Conservation (phyloP, 2,329 filamentous ascomycete genomes). For the Basipetospora chlamydospora region DNA sequence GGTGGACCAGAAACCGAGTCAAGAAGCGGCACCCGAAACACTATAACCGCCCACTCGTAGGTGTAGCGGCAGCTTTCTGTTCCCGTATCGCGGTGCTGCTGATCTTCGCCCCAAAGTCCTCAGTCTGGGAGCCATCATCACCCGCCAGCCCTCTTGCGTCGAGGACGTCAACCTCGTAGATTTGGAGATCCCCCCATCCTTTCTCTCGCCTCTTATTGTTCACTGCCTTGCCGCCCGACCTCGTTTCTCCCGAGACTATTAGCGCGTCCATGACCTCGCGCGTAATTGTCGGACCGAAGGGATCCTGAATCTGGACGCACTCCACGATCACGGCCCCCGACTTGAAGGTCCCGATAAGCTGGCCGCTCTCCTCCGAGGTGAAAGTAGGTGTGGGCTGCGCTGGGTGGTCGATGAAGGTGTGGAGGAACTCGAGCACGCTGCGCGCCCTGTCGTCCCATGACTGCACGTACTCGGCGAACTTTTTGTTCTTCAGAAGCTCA, state of each 20-base stretch:
- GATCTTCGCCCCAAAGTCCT: conserved; percentile 68
- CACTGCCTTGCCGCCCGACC: conserved; percentile 67
- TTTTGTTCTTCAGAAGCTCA: conserved; percentile 75
- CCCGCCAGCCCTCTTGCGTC: conserved; percentile 43
- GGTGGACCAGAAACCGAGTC: neutral
- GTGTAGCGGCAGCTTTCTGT: conserved; percentile 20
- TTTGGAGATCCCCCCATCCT: conserved; percentile 60
- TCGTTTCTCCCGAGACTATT: conserved; percentile 78
- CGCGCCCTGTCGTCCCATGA: conserved; percentile 62
- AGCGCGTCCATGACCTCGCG: conserved; percentile 65
- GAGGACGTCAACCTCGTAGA: conserved; percentile 83
- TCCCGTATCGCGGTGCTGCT: conserved; percentile 76
- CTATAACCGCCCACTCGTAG: neutral
- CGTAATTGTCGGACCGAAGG: conserved; percentile 81
- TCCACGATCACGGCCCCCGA: conserved; percentile 50
- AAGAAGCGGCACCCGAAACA: neutral
- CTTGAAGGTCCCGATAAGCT: conserved; percentile 20
- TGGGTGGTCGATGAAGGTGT: conserved; percentile 37
- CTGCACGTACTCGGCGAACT: conserved; percentile 67
- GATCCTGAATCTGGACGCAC: conserved; percentile 74
- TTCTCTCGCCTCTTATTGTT: conserved; percentile 68
- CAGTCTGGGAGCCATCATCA: conserved; percentile 23
- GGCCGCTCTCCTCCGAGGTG: conserved; percentile 5
- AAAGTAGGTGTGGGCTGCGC: conserved; percentile 13
- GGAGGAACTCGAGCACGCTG: conserved; percentile 59